phyloP scores from a whole-genome alignment of 768 basidiomycete species.

The Leccinellum luteum region DNA sequence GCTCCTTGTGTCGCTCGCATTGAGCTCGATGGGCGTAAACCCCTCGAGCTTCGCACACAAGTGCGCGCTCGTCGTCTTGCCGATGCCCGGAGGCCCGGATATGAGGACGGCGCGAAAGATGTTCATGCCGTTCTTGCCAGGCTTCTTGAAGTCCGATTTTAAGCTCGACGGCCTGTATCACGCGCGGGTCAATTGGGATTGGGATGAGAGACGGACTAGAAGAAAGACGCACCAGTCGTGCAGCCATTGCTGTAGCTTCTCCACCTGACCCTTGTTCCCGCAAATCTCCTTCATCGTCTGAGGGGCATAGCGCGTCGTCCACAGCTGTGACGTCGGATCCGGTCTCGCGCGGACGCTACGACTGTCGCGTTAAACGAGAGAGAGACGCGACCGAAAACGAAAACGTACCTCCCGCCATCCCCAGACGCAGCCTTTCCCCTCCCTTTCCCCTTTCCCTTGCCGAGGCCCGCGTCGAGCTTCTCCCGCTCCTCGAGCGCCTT shows the following conservation, averaged over 20 bases:
- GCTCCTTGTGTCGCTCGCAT: conserved; percentile 92
- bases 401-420: conserved; percentile 11
- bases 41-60: conserved; percentile 87
- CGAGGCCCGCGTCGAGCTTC: conserved; percentile 42
- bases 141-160: conserved; percentile 85
- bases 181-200: not conserved
- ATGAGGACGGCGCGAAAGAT: conserved; percentile 84
- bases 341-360: conserved; percentile 30
- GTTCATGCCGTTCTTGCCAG: conserved; percentile 88
- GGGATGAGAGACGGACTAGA: not conserved
- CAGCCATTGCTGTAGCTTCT: conserved; percentile 87
- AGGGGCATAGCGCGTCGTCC: conserved; percentile 96
- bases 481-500: conserved; percentile 78
- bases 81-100: conserved; percentile 94
- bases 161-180: conserved; percentile 63
- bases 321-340: conserved; percentile 67
- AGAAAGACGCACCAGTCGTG: conserved; percentile 71
- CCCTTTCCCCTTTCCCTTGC: conserved; percentile 15
- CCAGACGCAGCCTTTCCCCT: conserved; percentile 6
- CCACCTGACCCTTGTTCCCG: conserved; percentile 90
- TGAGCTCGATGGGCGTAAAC: conserved; percentile 91
- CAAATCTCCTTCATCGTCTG: conserved; percentile 85
- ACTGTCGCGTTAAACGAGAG: not conserved
- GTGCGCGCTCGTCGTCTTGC: conserved; percentile 96
- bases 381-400: not conserved